A percentile compares a stretch with the other conserved stretches of the same genome.
Conservation (phyloP, 352 stramenopile species). For the Halophytophthora polymorphica region DNA sequence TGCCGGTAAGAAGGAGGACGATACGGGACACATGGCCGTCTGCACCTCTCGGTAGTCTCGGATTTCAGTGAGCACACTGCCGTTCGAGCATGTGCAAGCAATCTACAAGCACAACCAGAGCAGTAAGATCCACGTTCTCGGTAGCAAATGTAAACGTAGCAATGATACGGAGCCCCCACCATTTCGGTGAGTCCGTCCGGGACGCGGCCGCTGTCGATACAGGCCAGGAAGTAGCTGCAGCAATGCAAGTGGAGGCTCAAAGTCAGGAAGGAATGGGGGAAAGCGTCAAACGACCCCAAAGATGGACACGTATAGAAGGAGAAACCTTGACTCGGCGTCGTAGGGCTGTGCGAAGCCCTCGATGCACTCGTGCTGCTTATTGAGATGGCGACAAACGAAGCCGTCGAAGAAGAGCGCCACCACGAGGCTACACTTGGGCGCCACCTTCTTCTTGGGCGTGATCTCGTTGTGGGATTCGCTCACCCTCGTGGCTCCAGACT, state of each 20-base stretch:
- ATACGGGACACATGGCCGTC: slow-evolving; percentile 28
- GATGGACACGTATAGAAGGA: neutral
- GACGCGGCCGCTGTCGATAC: slow-evolving; percentile 44
- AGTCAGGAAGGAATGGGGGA: neutral
- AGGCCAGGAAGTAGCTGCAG: slow-evolving; percentile 62
- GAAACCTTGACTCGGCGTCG: slow-evolving; percentile 59
- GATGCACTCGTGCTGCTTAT: slow-evolving; percentile 42
- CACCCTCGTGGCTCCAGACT: too few species aligned
- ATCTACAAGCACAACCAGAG: slow-evolving; percentile 16
- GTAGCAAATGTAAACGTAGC: neutral
- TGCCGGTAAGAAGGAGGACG: slow-evolving; percentile 26
- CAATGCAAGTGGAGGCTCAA: slow-evolving; percentile 1
- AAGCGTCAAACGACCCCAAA: neutral
- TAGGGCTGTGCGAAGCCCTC: slow-evolving; percentile 74
- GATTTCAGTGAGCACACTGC: slow-evolving; percentile 29
- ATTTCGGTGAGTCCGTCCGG: slow-evolving; percentile 58
- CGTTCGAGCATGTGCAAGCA: slow-evolving; percentile 18
- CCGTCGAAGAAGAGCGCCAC: slow-evolving; percentile 61
- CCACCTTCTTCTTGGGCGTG: neutral
- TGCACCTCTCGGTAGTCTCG: slow-evolving; percentile 31
- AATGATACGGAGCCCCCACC: slow-evolving; percentile 22
- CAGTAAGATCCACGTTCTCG: slow-evolving; percentile 13
- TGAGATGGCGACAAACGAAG: slow-evolving; percentile 68
- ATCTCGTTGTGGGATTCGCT: too few species aligned
- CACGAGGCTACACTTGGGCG: slow-evolving; percentile 28